Conservation (phyloP, 2,329 filamentous ascomycete genomes). For the Lecanicillium sp. region DNA sequence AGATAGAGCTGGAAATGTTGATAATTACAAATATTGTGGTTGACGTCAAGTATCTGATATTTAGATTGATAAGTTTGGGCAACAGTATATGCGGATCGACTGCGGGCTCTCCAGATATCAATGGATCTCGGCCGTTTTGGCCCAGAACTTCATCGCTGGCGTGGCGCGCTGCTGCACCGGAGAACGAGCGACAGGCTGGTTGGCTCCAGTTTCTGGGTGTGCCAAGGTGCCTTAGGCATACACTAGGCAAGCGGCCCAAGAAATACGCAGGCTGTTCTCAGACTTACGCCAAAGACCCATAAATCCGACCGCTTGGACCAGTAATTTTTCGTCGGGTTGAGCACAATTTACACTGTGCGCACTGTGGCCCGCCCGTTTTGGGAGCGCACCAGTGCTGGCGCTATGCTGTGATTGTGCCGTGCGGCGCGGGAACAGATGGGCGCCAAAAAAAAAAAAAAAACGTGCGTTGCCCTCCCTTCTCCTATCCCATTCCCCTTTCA, state of each 20-base stretch:
- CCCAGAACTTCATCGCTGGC: not conserved
- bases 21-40: too few relatives aligned
- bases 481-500: too few relatives aligned
- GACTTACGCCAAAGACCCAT: not conserved
- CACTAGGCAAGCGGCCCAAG: slow-evolving; percentile 8
- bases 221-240: slow-evolving; percentile 14
- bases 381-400: not conserved
- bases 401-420: not conserved
- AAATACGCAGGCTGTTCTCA: slow-evolving; percentile 8
- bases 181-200: not conserved
- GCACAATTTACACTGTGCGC: slow-evolving; percentile 6
- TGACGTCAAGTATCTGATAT: too few relatives aligned
- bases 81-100: too few relatives aligned
- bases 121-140: too few relatives aligned
- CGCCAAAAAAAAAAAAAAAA: not conserved
- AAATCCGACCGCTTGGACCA: not conserved
- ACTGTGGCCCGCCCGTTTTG: slow-evolving; percentile 2
- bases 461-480: not conserved
- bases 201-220: slow-evolving; percentile 2
- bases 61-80: too few relatives aligned
- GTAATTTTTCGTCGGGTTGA: not conserved
- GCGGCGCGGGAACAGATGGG: not conserved
- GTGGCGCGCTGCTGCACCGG: not conserved
- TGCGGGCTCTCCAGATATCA: too few relatives aligned
- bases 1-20: too few relatives aligned